These are phyloP conservation scores for Acanthamoeba sp. DNA, from an alignment of 208 protist genomes.

Conservation along the genomic window DNA sequence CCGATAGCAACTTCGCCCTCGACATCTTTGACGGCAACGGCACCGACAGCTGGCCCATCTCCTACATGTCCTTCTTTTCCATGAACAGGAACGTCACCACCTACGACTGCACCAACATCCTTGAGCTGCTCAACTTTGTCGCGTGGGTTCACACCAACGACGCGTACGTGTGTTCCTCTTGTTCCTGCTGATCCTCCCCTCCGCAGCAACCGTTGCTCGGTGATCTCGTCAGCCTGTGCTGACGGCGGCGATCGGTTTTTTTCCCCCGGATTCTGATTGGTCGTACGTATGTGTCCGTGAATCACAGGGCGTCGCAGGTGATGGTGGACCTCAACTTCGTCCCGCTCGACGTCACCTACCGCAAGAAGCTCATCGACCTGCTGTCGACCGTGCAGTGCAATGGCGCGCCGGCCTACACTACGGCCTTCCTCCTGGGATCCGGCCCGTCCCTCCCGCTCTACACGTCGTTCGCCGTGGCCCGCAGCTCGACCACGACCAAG, in stretches of 20 bases:
- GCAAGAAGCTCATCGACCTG: slow-evolving; percentile 40
- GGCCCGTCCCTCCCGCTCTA: slow-evolving; percentile 28
- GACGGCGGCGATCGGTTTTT: too few species aligned
- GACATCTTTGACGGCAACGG: slow-evolving; percentile 44
- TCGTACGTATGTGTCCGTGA: background rate
- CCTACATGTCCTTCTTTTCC: slow-evolving; percentile 48
- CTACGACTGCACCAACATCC: slow-evolving; percentile 40
- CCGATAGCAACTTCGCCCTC: background rate
- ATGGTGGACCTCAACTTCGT: slow-evolving; percentile 40
- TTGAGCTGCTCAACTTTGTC: slow-evolving; percentile 51
- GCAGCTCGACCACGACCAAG: background rate
- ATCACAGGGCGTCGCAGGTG: slow-evolving; percentile 7
- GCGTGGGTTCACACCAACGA: slow-evolving; percentile 51
- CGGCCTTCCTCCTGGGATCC: background rate
- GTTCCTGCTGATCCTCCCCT: too few species aligned
- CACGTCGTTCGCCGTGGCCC: slow-evolving; percentile 29
- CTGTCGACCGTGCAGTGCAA: slow-evolving; percentile 26
- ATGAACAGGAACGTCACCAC: slow-evolving; percentile 11
- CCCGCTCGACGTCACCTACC: slow-evolving; percentile 34
- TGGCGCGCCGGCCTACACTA: slow-evolving; percentile 10
- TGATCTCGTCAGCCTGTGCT: background rate
- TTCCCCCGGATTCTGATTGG: too few species aligned
- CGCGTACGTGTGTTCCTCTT: background rate
- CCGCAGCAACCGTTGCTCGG: background rate
- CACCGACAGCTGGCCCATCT: slow-evolving; percentile 38